Conservation (phyloP, 2,329 filamentous ascomycete genomes). For the Aspergillus sp. region DNA sequence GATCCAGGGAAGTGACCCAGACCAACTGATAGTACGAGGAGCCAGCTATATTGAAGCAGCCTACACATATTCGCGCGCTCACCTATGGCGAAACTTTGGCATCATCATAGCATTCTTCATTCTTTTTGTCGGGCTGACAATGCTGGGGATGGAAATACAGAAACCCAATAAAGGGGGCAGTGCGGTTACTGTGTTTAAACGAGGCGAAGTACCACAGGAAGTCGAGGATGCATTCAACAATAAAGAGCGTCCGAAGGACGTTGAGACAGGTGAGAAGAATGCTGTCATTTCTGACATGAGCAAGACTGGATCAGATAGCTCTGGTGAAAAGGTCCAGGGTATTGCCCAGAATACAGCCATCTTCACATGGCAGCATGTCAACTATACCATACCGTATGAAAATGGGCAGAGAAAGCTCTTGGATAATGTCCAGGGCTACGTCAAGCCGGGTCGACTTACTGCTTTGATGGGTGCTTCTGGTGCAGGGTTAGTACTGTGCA, state of each 20-base stretch:
- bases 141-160: slow-evolving; percentile 72
- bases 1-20: slow-evolving; percentile 53
- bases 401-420: slow-evolving; percentile 46
- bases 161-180: slow-evolving; percentile 78
- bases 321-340: slow-evolving; percentile 35
- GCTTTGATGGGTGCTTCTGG: slow-evolving; percentile 78
- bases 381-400: slow-evolving; percentile 58
- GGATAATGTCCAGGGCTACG: slow-evolving; percentile 64
- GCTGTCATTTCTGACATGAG: slow-evolving; percentile 9
- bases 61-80: slow-evolving; percentile 51
- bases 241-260: slow-evolving; percentile 38
- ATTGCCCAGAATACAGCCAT: slow-evolving; percentile 63
- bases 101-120: slow-evolving; percentile 73
- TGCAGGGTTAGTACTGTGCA: slow-evolving; percentile 26
- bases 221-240: slow-evolving; percentile 54
- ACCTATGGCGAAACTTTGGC: slow-evolving; percentile 70
- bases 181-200: slow-evolving; percentile 71
- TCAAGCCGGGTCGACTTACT: slow-evolving; percentile 71
- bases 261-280: slow-evolving; percentile 45
- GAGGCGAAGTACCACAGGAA: slow-evolving; percentile 57
- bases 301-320: slow-evolving; percentile 13
- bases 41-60: slow-evolving; percentile 52
- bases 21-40: slow-evolving; percentile 50
- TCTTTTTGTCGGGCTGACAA: slow-evolving; percentile 70
- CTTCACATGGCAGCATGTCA: slow-evolving; percentile 83